Percentiles rank a stretch among this genome's conserved stretches.
These are phyloP conservation scores for Manihot esculenta DNA, from an alignment of 441 rosid species.

Conservation along the genomic window DNA sequence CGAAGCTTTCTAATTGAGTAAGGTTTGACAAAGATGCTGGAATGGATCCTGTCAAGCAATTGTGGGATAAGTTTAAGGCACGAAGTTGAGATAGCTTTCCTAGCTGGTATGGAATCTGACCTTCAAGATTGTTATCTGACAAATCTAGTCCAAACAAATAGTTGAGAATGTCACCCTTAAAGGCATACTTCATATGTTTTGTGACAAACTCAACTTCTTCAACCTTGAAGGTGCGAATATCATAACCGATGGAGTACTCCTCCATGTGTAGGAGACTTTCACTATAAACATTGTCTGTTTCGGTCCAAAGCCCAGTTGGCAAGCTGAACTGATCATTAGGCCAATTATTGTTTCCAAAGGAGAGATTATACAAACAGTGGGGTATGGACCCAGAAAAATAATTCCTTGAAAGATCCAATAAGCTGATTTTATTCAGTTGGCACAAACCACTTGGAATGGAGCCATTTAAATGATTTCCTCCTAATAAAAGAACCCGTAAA, in stretches of 20 bases:
- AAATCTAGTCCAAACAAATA: background rate
- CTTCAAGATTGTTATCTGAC: background rate
- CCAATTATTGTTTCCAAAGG: background rate
- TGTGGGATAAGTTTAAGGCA: background rate
- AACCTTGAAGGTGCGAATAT: too few relatives aligned
- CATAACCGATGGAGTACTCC: too few relatives aligned
- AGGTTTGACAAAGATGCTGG: background rate
- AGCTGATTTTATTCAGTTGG: background rate
- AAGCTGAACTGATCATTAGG: background rate
- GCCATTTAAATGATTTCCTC: background rate
- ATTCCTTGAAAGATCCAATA: background rate
- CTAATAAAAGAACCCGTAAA: background rate
- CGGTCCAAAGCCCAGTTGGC: too few relatives aligned
- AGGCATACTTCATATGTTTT: background rate
- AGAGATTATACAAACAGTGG: background rate
- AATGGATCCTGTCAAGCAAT: slow-evolving; percentile 6
- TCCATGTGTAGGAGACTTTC: too few relatives aligned
- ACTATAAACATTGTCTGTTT: too few relatives aligned
- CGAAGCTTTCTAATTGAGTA: slow-evolving; percentile 18
- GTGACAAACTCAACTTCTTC: too few relatives aligned
- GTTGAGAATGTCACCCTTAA: background rate
- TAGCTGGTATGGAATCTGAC: background rate
- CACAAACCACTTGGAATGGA: background rate
- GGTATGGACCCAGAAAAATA: background rate
- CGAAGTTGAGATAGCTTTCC: background rate